phyloP scores from a whole-genome alignment of 73 alveolate species.

The Tetrahymena malaccensis region DNA sequence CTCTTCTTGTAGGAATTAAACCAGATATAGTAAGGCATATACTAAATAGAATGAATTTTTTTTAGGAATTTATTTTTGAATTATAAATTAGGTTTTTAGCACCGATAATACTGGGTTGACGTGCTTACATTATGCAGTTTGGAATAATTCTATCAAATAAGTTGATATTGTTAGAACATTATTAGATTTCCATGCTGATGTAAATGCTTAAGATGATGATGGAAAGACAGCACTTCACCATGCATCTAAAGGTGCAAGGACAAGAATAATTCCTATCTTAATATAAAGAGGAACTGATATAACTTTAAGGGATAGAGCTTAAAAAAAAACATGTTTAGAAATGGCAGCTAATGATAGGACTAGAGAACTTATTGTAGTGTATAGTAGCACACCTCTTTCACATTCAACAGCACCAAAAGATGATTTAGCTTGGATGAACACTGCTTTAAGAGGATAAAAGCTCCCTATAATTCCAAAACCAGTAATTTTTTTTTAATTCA shows the following conservation, averaged over 20 bases:
- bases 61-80: neutral
- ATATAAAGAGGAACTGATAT: slow-evolving; percentile 58
- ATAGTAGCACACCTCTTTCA: neutral
- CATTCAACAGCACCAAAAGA: neutral
- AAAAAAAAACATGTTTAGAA: slow-evolving; percentile 57
- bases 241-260: slow-evolving; percentile 59
- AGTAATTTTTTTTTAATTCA: neutral
- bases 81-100: neutral
- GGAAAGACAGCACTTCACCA: slow-evolving; percentile 67
- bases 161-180: slow-evolving; percentile 49
- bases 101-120: slow-evolving; percentile 1
- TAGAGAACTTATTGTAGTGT: neutral
- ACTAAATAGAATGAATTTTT: neutral
- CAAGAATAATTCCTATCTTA: slow-evolving; percentile 59
- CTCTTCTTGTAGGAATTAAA: neutral
- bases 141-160: slow-evolving; percentile 43
- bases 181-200: slow-evolving; percentile 48
- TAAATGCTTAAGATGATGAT: slow-evolving; percentile 62
- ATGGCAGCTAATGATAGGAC: slow-evolving; percentile 56
- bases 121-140: slow-evolving; percentile 60
- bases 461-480: neutral
- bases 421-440: neutral
- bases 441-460: neutral
- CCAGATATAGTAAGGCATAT: neutral
- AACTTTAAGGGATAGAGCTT: slow-evolving; percentile 37